Conservation (phyloP, 768 basidiomycete species). For the Hypsizygus marmoreus region DNA sequence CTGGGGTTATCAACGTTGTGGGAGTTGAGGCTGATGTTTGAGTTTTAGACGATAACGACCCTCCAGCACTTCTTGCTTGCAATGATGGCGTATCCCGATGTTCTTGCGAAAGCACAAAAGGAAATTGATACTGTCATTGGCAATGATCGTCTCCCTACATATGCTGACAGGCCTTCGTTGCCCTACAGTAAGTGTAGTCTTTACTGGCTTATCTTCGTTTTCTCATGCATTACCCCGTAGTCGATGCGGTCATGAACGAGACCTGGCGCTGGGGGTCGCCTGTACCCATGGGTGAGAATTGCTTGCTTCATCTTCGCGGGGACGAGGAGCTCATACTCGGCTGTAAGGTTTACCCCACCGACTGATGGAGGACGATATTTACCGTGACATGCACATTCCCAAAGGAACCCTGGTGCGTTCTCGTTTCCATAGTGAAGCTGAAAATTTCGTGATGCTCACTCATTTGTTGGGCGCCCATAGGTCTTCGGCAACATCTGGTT, state of each 20-base stretch:
- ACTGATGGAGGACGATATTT: neutral
- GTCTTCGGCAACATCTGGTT: constrained; percentile 68
- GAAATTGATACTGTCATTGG: constrained; percentile 68
- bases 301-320: neutral
- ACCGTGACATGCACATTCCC: neutral
- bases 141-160: constrained; percentile 55
- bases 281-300: constrained; percentile 55
- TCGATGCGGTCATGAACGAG: constrained; percentile 60
- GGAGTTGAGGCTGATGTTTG: constrained; percentile 2
- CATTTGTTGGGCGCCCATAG: constrained; percentile 10
- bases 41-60: constrained; percentile 51
- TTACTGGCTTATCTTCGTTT: neutral
- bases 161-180: constrained; percentile 54
- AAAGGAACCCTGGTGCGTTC: constrained; percentile 43
- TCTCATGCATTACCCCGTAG: constrained; percentile 16
- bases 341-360: constrained; percentile 3
- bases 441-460: constrained; percentile 4
- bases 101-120: constrained; percentile 56
- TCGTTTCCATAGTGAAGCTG: constrained; percentile 7
- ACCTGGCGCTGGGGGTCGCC: constrained; percentile 55
- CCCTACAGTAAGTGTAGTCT: constrained; percentile 58
- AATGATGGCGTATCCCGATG: constrained; percentile 63
- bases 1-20: neutral
- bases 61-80: constrained; percentile 66
- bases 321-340: constrained; percentile 2